Conservation (phyloP, 108 stramenopile genomes). For the Craspedostauros australis region DNA sequence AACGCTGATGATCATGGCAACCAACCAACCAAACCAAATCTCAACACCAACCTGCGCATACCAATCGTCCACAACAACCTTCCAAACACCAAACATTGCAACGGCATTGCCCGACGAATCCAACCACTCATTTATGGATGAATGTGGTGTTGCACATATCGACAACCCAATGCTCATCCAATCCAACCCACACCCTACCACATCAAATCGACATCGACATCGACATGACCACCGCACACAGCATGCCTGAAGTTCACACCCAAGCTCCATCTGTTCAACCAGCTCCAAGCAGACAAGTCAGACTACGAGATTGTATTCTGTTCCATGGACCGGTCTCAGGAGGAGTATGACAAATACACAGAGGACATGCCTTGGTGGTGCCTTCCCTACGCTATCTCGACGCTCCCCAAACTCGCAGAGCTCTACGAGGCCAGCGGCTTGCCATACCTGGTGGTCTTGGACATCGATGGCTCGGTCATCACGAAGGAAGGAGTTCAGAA, state of each 20-base stretch:
- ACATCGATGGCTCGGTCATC: slow-evolving; percentile 32
- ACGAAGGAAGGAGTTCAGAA: slow-evolving; percentile 37
- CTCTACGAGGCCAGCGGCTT: slow-evolving; percentile 33
- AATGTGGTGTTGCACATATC: neutral
- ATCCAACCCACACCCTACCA: too few relatives aligned
- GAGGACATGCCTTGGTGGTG: slow-evolving; percentile 66
- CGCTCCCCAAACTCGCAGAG: slow-evolving; percentile 18
- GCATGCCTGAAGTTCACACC: slow-evolving; percentile 66
- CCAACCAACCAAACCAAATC: too few relatives aligned
- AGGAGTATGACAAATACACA: slow-evolving; percentile 45
- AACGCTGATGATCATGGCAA: too few relatives aligned
- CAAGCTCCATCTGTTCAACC: slow-evolving; percentile 48
- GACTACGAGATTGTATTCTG: slow-evolving; percentile 72
- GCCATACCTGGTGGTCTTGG: slow-evolving; percentile 47
- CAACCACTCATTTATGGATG: too few relatives aligned
- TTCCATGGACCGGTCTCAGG: slow-evolving; percentile 46
- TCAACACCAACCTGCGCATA: too few relatives aligned
- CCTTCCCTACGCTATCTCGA: slow-evolving; percentile 29
- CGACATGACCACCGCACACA: too few relatives aligned
- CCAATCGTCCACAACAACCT: too few relatives aligned
- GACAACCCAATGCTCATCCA: too few relatives aligned
- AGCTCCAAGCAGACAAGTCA: slow-evolving; percentile 23
- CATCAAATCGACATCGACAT: too few relatives aligned
- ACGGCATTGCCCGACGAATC: too few relatives aligned
- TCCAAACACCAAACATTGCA: too few relatives aligned